Evolutionary conservation across 768 basidiomycete genomes (phyloP).

Genomic region (Baorangia bicolor): DNA sequence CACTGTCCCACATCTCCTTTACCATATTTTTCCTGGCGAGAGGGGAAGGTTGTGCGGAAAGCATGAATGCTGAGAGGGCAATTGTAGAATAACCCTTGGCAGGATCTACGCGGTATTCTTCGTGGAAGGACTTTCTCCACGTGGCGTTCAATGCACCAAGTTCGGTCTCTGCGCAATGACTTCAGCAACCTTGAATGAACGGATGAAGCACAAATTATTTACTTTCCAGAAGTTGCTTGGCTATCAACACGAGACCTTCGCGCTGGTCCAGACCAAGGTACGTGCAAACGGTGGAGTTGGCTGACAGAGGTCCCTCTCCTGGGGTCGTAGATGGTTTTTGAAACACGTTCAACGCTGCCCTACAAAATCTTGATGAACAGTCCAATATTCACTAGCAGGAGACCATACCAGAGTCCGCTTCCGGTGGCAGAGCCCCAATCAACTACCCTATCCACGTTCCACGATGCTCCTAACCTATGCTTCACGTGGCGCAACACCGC

Average conservation of each 20-base stretch:
- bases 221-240: slow-evolving; percentile 62
- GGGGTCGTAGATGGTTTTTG: slow-evolving; percentile 36
- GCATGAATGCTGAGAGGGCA: slow-evolving; percentile 82
- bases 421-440: slow-evolving; percentile 88
- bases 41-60: slow-evolving; percentile 68
- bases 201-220: slow-evolving; percentile 13
- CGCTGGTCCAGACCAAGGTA: slow-evolving; percentile 82
- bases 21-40: slow-evolving; percentile 64
- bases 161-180: slow-evolving; percentile 42
- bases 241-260: slow-evolving; percentile 65
- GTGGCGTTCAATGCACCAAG: slow-evolving; percentile 43
- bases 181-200: slow-evolving; percentile 11
- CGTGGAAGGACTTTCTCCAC: slow-evolving; percentile 60
- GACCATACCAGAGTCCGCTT: slow-evolving; percentile 74
- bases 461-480: slow-evolving; percentile 60
- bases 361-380: slow-evolving; percentile 30
- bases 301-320: slow-evolving; percentile 37
- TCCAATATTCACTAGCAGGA: neutral
- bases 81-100: slow-evolving; percentile 51
- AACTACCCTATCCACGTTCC: slow-evolving; percentile 58
- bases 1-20: slow-evolving; percentile 89
- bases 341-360: slow-evolving; percentile 70
- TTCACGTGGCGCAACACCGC: slow-evolving; percentile 71
- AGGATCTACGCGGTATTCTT: slow-evolving; percentile 42
- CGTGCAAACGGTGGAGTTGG: slow-evolving; percentile 51